A percentile compares a stretch with the other conserved stretches of the same genome.
Evolutionary conservation across 2,329 filamentous ascomycete genomes (phyloP).

Genomic region (Sordariomycetes sp.): DNA sequence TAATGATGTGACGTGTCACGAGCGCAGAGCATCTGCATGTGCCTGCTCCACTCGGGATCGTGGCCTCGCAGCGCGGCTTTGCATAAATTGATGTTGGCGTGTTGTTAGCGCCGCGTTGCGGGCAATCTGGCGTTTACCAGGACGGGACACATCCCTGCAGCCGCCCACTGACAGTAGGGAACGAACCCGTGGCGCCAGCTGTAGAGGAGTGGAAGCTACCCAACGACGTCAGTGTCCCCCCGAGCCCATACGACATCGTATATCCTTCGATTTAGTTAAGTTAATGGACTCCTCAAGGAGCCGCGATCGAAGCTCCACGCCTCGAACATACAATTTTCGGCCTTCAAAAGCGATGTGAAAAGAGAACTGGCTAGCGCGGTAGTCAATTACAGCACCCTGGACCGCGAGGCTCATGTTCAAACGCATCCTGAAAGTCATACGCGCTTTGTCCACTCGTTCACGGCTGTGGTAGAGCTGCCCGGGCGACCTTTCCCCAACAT

Average conservation of each 20-base stretch:
- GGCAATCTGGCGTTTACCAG: no score
- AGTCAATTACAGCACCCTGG: not conserved
- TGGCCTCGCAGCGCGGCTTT: not conserved
- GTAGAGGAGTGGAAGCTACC: not conserved
- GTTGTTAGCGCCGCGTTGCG: no score
- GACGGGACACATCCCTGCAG: no score
- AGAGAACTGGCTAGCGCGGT: not conserved
- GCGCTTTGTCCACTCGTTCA: not conserved
- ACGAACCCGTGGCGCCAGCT: no score
- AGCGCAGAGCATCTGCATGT: not conserved
- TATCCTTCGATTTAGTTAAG: not conserved
- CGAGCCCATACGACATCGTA: no score
- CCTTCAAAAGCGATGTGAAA: not conserved
- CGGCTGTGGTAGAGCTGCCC: not conserved
- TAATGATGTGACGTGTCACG: not conserved
- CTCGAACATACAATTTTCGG: not conserved
- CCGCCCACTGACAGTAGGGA: no score
- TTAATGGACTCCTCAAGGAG: not conserved
- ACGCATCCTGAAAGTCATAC: not conserved
- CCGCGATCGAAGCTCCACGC: not conserved
- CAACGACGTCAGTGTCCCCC: not conserved
- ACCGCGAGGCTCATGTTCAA: not conserved
- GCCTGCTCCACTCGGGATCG: not conserved
- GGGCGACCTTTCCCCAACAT: not conserved
- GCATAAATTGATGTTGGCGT: not conserved